Evolutionary conservation across 208 protist genomes (phyloP), one percentile per base, ranked within the genome.

Genomic region (Herpetomonas samuelpessoai): DNA sequence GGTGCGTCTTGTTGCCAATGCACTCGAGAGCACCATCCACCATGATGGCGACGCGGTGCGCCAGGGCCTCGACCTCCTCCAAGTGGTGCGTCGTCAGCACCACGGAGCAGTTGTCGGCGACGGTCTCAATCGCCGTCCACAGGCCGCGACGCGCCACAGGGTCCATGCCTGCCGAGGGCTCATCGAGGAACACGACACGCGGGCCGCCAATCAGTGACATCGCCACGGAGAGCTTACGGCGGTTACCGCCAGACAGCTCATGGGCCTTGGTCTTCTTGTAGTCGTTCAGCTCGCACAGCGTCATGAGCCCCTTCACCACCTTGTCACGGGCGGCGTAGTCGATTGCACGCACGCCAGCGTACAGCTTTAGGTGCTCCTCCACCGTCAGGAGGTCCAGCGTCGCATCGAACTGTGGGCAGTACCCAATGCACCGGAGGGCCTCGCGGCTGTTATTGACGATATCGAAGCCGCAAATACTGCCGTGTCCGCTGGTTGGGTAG

Each of bases 351-450:
- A 77, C 56, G 31, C 63, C 62, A 2, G 66, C 68, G 55, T 74
- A 79, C 46, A 79, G 46, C 19, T 57, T 35, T 21, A 83, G 68
- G 65, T 98, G 92, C 71, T 98, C 92, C 18, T 81, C 55, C 46
- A 80, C 74, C 31, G 92, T 98, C 50, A 98, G 70, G 55, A 96
- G 74, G 31, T 88, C 81, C 66, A 89, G 93, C 7, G 93, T 71
- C 25, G 96, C 76, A 74, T 97, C 92, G 68, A 94, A 95, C 79
- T 98, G 95, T 47, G 93, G 92, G 78, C 95, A 98, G 41, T 97
- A 88, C 35, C 96, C 96, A 25, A 83, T 77, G 64, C 76, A 83
- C 46, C 50, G 71, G 61, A 78, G 60, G 35, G 75, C 79, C 50
- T 76, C 64, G 18, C 51, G 26, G 65, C 79, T 76, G 29, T 85